phyloP scores from a whole-genome alignment of 1,139 yeast species.

The Kazachstania sp. region DNA sequence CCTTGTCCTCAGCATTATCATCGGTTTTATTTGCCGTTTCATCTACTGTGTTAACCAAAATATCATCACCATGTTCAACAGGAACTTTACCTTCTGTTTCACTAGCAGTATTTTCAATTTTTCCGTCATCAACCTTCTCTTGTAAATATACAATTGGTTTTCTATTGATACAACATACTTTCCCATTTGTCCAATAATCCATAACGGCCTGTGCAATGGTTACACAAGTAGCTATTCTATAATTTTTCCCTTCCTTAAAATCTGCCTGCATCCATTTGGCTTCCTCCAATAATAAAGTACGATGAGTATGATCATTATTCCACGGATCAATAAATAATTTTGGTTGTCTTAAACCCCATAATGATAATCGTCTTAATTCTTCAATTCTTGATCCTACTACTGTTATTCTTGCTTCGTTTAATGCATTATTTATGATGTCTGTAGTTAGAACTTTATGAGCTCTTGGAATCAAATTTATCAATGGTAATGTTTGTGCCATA shows the following conservation, averaged over 20 bases:
- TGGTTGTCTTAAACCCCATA: constrained; percentile 92
- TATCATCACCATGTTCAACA: background rate
- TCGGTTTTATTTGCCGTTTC: background rate
- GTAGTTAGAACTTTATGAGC: constrained; percentile 83
- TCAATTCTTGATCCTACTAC: constrained; percentile 91
- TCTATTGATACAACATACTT: constrained; percentile 49
- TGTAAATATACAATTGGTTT: constrained; percentile 6
- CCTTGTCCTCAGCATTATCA: background rate
- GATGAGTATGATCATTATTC: constrained; percentile 41
- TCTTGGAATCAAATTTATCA: constrained; percentile 70
- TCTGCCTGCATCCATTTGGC: constrained; percentile 81
- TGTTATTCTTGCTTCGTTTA: constrained; percentile 88
- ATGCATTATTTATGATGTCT: constrained; percentile 73
- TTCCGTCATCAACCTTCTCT: too few relatives aligned
- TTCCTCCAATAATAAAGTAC: constrained; percentile 72
- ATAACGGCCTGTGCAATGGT: constrained; percentile 60
- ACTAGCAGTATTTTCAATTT: too few relatives aligned
- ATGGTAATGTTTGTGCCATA: constrained; percentile 78
- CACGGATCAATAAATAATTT: constrained; percentile 61
- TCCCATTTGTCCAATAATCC: constrained; percentile 76
- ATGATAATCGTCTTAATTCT: constrained; percentile 75
- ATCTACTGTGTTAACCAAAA: background rate
- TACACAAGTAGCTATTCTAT: constrained; percentile 61
- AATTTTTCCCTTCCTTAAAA: constrained; percentile 61
- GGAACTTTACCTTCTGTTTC: background rate